A percentile compares a stretch with the other conserved stretches of the same genome.
Conservation (phyloP, 306 rosid species). For the Sophora flavescens region DNA sequence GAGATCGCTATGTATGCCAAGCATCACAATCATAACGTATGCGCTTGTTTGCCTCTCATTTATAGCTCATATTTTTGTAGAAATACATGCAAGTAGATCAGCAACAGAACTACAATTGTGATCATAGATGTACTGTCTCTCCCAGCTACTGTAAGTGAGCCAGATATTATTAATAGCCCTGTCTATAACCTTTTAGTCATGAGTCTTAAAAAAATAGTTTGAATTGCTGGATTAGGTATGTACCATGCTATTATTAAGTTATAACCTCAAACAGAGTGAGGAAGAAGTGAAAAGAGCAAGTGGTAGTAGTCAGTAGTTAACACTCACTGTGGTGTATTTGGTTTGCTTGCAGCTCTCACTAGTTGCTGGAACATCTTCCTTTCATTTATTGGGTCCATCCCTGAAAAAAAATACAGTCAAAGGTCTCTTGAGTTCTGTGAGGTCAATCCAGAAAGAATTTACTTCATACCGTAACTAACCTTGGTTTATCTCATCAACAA, state of each 20-base stretch:
- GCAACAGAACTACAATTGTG: not conserved
- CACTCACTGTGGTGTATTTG: slow-evolving; percentile 92
- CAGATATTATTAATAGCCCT: slow-evolving; percentile 10
- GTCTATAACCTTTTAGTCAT: slow-evolving; percentile 14
- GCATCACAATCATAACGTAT: slow-evolving; percentile 31
- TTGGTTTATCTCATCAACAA: slow-evolving; percentile 98
- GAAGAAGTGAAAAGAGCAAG: slow-evolving; percentile 26
- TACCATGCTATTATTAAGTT: not conserved
- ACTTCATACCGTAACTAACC: slow-evolving; percentile 59
- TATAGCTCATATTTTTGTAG: not conserved
- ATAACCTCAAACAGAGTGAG: slow-evolving; percentile 6
- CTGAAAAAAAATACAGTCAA: slow-evolving; percentile 52
- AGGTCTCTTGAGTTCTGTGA: slow-evolving; percentile 19
- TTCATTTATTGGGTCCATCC: slow-evolving; percentile 99
- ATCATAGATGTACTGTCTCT: not conserved
- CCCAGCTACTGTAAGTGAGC: not conserved
- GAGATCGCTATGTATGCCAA: not conserved
- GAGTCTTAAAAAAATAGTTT: slow-evolving; percentile 4
- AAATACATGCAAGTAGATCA: not conserved
- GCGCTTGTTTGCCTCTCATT: not conserved
- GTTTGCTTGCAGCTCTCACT: slow-evolving; percentile 97
- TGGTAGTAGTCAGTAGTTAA: slow-evolving; percentile 41
- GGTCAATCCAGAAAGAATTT: slow-evolving; percentile 37
- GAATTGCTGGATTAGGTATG: slow-evolving; percentile 3
- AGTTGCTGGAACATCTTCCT: slow-evolving; percentile 98